Evolutionary conservation across 495 filamentous ascomycete species (phyloP).

Genomic region (Penicillium pulvis): DNA sequence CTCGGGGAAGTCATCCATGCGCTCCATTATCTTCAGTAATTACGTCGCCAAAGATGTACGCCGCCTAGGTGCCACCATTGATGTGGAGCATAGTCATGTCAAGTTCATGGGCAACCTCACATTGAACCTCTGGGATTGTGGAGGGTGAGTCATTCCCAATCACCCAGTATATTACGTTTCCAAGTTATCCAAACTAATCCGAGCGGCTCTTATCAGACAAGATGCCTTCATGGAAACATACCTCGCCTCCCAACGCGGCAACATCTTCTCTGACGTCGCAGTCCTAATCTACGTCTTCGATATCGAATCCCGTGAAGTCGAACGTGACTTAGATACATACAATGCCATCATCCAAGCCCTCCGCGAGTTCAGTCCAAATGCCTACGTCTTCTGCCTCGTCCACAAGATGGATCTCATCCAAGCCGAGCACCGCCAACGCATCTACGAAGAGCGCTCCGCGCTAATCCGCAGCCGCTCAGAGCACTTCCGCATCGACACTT

Average conservation of each 20-base stretch:
- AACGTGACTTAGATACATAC: conserved; percentile 88
- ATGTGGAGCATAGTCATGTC: conserved; percentile 96
- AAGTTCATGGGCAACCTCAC: conserved; percentile 97
- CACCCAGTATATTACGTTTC: not conserved
- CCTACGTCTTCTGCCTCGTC: conserved; percentile 87
- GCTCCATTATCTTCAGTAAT: conserved; percentile 97
- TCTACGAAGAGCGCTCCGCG: conserved; percentile 76
- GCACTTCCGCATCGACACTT: conserved; percentile 69
- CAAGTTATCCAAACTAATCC: conserved; percentile 3
- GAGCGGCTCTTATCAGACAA: conserved; percentile 61
- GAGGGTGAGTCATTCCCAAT: conserved; percentile 59
- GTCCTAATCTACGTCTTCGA: conserved; percentile 99
- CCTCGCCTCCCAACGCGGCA: conserved; percentile 86
- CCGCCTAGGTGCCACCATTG: conserved; percentile 93
- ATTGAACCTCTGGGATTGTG: conserved; percentile 97
- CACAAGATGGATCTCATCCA: conserved; percentile 99
- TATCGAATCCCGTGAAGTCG: conserved; percentile 91
- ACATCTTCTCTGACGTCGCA: conserved; percentile 95
- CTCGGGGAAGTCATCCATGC: conserved; percentile 99
- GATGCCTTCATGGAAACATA: conserved; percentile 99
- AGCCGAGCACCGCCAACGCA: conserved; percentile 68
- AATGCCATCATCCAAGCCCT: conserved; percentile 82
- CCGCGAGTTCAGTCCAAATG: conserved; percentile 77
- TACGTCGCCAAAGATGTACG: conserved; percentile 96
- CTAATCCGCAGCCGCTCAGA: conserved; percentile 75